Percentiles rank a stretch among this genome's conserved stretches.
Evolutionary conservation across 2,329 filamentous ascomycete genomes (phyloP).

Genomic region (Aureobasidium vineae): DNA sequence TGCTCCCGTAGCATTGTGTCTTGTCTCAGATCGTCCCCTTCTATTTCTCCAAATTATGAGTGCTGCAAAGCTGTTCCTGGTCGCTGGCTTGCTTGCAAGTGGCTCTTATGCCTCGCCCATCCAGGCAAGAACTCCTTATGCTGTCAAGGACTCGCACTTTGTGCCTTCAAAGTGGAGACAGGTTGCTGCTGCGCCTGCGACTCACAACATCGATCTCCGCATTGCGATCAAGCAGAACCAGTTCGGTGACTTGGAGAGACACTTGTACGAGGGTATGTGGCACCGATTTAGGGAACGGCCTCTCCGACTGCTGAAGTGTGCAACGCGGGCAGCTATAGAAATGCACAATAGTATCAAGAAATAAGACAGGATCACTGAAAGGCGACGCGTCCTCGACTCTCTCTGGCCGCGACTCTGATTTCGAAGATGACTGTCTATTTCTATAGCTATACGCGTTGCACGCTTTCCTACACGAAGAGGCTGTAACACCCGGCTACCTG

Average conservation of each 20-base stretch:
- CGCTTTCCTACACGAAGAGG: background rate
- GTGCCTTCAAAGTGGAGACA: constrained; percentile 54
- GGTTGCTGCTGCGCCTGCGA: constrained; percentile 48
- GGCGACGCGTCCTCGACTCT: background rate
- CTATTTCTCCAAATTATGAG: constrained; percentile 13
- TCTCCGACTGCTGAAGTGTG: background rate
- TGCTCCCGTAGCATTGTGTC: background rate
- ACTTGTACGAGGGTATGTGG: constrained; percentile 52
- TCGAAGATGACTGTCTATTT: background rate
- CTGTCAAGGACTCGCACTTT: constrained; percentile 56
- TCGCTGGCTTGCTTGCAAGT: constrained; percentile 22
- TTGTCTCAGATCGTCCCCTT: background rate
- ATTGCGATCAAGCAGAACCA: constrained; percentile 60
- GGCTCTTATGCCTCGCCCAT: constrained; percentile 18
- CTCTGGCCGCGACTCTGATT: background rate
- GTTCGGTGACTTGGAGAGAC: constrained; percentile 56
- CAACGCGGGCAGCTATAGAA: background rate
- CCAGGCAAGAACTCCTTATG: constrained; percentile 43
- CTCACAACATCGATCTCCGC: constrained; percentile 54
- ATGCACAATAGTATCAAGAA: background rate
- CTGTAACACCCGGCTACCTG: background rate
- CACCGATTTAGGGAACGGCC: background rate
- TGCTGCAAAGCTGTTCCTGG: constrained; percentile 22
- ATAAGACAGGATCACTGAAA: background rate
- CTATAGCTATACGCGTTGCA: background rate